A percentile compares a stretch with the other conserved stretches of the same genome.
Evolutionary conservation across 805 yeast species (phyloP).

Genomic region (Schizosaccharomyces lindneri): DNA sequence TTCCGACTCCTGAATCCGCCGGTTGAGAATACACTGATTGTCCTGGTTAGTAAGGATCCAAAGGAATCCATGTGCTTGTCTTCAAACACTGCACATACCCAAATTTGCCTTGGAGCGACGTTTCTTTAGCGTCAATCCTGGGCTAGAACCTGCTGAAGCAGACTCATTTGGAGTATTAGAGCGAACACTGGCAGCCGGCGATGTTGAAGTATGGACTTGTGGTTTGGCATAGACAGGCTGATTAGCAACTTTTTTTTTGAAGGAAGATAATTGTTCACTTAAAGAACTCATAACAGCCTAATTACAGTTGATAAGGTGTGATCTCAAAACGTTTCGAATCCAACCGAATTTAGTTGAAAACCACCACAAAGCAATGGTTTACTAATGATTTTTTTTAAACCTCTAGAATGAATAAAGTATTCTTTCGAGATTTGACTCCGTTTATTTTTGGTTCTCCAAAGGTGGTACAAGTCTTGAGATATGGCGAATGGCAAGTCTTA

Average conservation of each 20-base stretch:
- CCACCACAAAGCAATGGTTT: background rate
- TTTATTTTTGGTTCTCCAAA: background rate
- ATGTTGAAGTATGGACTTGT: background rate
- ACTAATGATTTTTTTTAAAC: background rate
- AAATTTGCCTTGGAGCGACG: background rate
- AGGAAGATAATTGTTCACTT: slow-evolving; percentile 34
- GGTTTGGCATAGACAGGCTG: slow-evolving; percentile 2
- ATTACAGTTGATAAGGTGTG: too few relatives aligned
- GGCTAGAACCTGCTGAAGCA: background rate
- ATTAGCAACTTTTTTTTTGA: slow-evolving; percentile 29
- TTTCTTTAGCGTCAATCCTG: background rate
- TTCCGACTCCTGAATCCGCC: slow-evolving; percentile 18
- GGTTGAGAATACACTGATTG: slow-evolving; percentile 14
- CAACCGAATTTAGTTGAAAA: background rate
- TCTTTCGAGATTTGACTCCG: too few relatives aligned
- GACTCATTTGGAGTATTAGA: background rate
- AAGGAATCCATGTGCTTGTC: too few relatives aligned
- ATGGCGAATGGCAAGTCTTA: background rate
- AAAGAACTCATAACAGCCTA: slow-evolving; percentile 12
- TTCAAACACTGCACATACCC: background rate
- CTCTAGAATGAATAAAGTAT: too few relatives aligned
- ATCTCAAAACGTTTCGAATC: too few relatives aligned
- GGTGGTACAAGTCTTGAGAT: background rate
- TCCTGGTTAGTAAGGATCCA: too few relatives aligned
- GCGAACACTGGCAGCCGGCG: background rate